These are phyloP conservation scores for Casuarina glauca DNA, from an alignment of 306 rosid genomes.

Conservation along the genomic window DNA sequence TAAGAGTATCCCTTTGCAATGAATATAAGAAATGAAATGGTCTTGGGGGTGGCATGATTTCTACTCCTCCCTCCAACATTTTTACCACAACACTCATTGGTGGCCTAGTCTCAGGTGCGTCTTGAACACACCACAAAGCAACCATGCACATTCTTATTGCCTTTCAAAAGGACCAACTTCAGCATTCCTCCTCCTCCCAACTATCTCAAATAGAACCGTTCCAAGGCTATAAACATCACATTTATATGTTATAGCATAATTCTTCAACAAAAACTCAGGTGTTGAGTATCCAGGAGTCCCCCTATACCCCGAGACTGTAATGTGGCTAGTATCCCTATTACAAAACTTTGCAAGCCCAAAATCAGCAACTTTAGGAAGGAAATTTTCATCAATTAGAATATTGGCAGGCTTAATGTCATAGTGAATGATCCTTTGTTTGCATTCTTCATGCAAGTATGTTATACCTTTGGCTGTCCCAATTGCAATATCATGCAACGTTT, in stretches of 20 bases:
- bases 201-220: constrained; percentile 17
- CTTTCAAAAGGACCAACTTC: too few relatives aligned
- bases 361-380: background rate
- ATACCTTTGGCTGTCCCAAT: too few relatives aligned
- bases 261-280: constrained; percentile 21
- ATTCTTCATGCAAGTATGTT: too few relatives aligned
- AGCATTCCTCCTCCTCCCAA: constrained; percentile 21
- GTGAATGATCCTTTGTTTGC: too few relatives aligned
- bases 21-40: constrained; percentile 31
- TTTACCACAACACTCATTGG: constrained; percentile 50
- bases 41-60: constrained; percentile 36
- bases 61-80: constrained; percentile 55
- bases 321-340: background rate
- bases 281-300: constrained; percentile 18
- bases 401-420: too few relatives aligned
- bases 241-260: constrained; percentile 12
- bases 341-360: too few relatives aligned
- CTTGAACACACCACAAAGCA: constrained; percentile 52
- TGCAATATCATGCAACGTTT: too few relatives aligned
- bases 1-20: too few relatives aligned
- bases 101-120: constrained; percentile 47
- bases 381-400: background rate
- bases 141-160: constrained; percentile 41
- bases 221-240: constrained; percentile 13
- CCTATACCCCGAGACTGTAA: background rate